These are phyloP conservation scores for Nemania bipapillata DNA, from an alignment of 2,329 filamentous ascomycete species.

Conservation along the genomic window DNA sequence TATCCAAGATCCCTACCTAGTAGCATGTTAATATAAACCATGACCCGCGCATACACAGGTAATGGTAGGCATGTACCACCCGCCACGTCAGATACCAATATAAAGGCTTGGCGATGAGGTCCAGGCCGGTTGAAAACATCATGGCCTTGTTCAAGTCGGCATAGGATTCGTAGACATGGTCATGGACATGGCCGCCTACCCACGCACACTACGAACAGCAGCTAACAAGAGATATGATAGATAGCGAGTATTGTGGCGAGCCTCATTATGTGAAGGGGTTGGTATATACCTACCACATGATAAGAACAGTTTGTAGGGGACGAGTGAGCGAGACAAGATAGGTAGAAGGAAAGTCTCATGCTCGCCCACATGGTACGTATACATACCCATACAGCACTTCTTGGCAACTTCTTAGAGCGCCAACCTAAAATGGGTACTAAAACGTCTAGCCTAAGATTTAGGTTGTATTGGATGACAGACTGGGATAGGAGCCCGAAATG, in stretches of 20 bases:
- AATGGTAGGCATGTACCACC: slow-evolving; percentile 11
- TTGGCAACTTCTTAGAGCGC: background rate
- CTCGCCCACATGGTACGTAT: background rate
- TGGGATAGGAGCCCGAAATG: slow-evolving; percentile 26
- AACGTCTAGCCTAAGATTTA: slow-evolving; percentile 20
- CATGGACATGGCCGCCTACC: slow-evolving; percentile 17
- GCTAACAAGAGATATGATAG: slow-evolving; percentile 19
- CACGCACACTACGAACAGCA: slow-evolving; percentile 22
- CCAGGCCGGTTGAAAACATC: slow-evolving; percentile 10
- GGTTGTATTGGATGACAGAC: slow-evolving; percentile 30
- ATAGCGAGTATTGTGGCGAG: slow-evolving; percentile 16
- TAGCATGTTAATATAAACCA: slow-evolving; percentile 3
- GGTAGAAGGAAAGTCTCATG: background rate
- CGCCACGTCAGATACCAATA: slow-evolving; percentile 31
- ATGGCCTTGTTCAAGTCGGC: slow-evolving; percentile 15
- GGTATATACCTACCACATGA: background rate
- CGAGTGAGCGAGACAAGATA: background rate
- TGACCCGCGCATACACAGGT: slow-evolving; percentile 3
- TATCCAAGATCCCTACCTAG: background rate
- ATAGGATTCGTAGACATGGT: too few species aligned
- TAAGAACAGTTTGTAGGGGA: background rate
- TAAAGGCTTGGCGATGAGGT: slow-evolving; percentile 23
- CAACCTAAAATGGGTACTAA: slow-evolving; percentile 16
- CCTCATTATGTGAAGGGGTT: slow-evolving; percentile 12
- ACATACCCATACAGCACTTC: background rate